Percentiles rank a stretch among this genome's conserved stretches.
Evolutionary conservation across 192 early-diverging fungal genomes (phyloP).

Genomic region (Phlyctochytrium planicorne): DNA sequence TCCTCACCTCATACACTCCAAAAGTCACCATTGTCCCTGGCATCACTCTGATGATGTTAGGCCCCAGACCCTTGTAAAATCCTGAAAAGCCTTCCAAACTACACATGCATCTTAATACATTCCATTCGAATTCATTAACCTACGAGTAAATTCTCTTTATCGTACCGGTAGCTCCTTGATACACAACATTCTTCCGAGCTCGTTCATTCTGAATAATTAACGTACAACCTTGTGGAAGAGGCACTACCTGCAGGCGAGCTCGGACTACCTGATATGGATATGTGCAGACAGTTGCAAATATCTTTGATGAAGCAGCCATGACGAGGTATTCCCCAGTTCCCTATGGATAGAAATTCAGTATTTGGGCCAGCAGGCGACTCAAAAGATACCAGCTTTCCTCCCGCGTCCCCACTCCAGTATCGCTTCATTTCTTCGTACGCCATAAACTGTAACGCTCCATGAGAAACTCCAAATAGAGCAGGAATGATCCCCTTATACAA

Average conservation of each 20-base stretch:
- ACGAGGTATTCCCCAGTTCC: slow-evolving; percentile 68
- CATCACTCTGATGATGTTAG: slow-evolving; percentile 82
- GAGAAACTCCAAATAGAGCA: slow-evolving; percentile 88
- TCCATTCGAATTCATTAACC: background rate
- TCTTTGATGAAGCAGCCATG: slow-evolving; percentile 86
- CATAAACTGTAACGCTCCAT: slow-evolving; percentile 98
- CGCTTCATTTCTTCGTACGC: slow-evolving; percentile 97
- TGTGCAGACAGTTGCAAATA: slow-evolving; percentile 80
- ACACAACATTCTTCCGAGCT: slow-evolving; percentile 34
- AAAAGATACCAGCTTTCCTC: slow-evolving; percentile 19
- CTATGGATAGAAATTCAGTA: slow-evolving; percentile 11
- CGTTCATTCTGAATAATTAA: slow-evolving; percentile 27
- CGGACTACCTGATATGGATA: slow-evolving; percentile 93
- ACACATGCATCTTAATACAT: background rate
- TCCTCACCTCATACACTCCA: slow-evolving; percentile 79
- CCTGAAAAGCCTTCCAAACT: slow-evolving; percentile 72
- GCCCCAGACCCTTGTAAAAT: slow-evolving; percentile 91
- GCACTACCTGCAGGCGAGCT: slow-evolving; percentile 69
- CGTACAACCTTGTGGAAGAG: background rate
- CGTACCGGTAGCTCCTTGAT: slow-evolving; percentile 71
- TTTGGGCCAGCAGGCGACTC: background rate
- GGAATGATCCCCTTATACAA: slow-evolving; percentile 91
- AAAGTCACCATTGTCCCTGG: slow-evolving; percentile 96
- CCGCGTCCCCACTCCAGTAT: slow-evolving; percentile 21
- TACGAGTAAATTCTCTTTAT: slow-evolving; percentile 65